Evolutionary conservation across 768 basidiomycete species (phyloP), one percentile per base, ranked within the genome.

Genomic region (Naganishia friedmannii): DNA sequence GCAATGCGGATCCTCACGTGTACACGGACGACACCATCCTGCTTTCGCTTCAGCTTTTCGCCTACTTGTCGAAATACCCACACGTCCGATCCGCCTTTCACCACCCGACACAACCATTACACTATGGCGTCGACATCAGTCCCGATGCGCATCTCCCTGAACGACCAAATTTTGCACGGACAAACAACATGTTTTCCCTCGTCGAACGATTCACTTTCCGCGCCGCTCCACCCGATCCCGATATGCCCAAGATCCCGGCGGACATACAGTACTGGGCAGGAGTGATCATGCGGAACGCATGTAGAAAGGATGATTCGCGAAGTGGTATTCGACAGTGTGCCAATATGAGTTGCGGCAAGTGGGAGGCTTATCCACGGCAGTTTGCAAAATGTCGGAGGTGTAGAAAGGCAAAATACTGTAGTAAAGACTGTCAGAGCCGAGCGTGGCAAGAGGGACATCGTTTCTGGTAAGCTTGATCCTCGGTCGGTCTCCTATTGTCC

Each of bases 241-340:
- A 89, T 72, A 83, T 89, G 66, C 86, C 86, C 6, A 87, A 87
- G 29, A 85, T 87, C 57, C 92, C 93, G 0, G 84, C 85, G 12
- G 95, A 98, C 79, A 95, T 99, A 28, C 92, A 96, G 81, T 96
- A 97, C 76, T 98, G 96, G 96, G 96, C 95, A 0, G 93, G 93
- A 2, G 95, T 97, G n/a, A 96, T 98, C 77, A 99, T 98, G 96
- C 86, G 96, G 65, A 99, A 99, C 80, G 96, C 96, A 15, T 99
- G 96, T 82, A 84, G 95, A 78, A 98, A 99, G 83, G 96, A 98
- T 75, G 95, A 98, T 73, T 87, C 85, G 58, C 83, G 89, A 42
- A 93, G 93, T 65, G 96, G 96, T 13, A 93, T 97, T 72, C 83
- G 96, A 68, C 96, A 98, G 81, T 99, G 96, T 84, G 96, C 96